Base-by-base conservation (phyloP, 225 moss, liverwort and hornwort genomes). In the Sphagnum contortum region DNA sequence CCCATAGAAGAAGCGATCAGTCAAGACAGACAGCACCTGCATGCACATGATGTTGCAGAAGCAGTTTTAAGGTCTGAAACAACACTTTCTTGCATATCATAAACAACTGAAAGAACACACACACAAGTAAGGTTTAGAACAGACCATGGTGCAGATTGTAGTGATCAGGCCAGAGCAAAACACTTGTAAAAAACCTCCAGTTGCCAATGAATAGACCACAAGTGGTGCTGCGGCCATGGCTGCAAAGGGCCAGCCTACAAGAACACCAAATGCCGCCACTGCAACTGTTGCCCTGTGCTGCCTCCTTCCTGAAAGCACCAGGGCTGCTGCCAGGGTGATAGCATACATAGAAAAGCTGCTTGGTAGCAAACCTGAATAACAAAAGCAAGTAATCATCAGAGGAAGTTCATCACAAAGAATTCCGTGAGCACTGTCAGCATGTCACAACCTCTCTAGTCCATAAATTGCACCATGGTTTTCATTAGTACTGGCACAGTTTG, bases 281-380 rank as follows among this genome's bases (percentile, higher is more conserved):
- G 82, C 82, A 73, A 91, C 98, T 52, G 87, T 83, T 61, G 78
- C 62, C 66, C 81, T 63, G 29, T 29, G 29, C 66, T 88, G 86
- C 66, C 68, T 82, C 61, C 67, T 59, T 68, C 70, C 87, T 45
- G 71, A 60, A 13, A 98, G 66, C 61, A 91, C 69, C 50, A 91
- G 79, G 45, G 93, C 91, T 64, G 91, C 79, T 49, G 91, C 83
- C 57, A 98, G 81, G 59, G 93, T 90, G 53, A 98, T 82, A 12
- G 88, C 85, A 67, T 93, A 98, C 98, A 98, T 98, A 44, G 98
- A 79, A 72, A 98, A 93, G 64, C 93, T 93, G 82, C 98, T 98
- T 50, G 93, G 98, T 75, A 98, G 69, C 57, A 98, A 80, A 84
- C 89, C 89, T 91, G 86, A 66, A 62, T 63, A 9, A 45, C 29